Evolutionary conservation across 306 rosid species (phyloP), one percentile per base, ranked within the genome.

Genomic region (Fragaria iinumae): DNA sequence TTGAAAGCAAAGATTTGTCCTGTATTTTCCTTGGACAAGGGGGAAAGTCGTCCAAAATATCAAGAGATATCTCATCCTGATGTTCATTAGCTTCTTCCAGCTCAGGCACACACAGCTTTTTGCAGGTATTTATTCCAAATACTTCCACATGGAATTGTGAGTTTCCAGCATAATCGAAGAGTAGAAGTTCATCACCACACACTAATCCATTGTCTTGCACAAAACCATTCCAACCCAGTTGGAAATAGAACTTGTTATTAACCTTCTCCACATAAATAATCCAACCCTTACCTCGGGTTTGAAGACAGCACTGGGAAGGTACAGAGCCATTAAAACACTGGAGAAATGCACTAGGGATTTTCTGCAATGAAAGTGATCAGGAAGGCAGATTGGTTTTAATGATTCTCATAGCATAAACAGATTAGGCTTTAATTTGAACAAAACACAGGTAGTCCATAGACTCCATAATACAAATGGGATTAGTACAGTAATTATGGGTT

Each of bases 171-270:
- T 38, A 38, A 38, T 38, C 6, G 7, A 38, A 38, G 41, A 5
- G 41, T 38, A 84, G 34, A 11, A 77, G 56, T 36, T n/a, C n/a
- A n/a, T 74, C 65, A 21, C 84, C 84, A 57, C 29, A 49, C 13
- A 8, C n/a, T n/a, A n/a, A 20, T 29, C 27, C 27, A 55, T n/a
- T 55, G 23, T 55, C 29, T 2, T 55, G 62, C 11, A n/a, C 62
- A 55, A 55, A 55, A 2, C 4, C 4, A 55, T n/a, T 20, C 62
- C 62, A 55, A 8, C 62, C 29, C 62, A 18, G 21, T n/a, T 55
- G 21, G 25, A 55, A 55, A 55, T 55, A 20, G 25, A 55, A 20
- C 3, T 55, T n/a, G 60, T 55, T 2, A 55, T 55, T 55, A 6
- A 18, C 4, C 60, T 55, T 18, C 8, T 5, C 60, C 60, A 55